Conservation (phyloP, 306 rosid genomes). For the Abrus pulchellus region DNA sequence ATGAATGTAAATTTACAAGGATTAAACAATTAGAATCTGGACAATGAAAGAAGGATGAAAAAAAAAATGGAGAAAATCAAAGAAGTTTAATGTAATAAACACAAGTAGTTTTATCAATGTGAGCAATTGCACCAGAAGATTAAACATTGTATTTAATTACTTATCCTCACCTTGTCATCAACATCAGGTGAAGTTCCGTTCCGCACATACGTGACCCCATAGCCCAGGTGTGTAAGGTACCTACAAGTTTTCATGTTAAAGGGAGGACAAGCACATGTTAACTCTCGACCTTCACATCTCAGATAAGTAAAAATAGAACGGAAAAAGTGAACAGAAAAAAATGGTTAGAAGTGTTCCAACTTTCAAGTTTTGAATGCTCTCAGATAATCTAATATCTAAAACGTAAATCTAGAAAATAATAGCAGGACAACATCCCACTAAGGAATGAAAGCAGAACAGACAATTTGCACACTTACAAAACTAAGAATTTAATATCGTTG, state of each 20-base stretch:
- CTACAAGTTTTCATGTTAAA: constrained; percentile 57
- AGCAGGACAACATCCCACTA: neutral
- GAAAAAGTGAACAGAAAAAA: neutral
- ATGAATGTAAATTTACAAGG: neutral
- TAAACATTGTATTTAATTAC: neutral
- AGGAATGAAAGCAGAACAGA: neutral
- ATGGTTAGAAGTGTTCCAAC: neutral
- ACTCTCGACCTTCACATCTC: constrained; percentile 1
- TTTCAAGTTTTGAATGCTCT: neutral
- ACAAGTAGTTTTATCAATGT: neutral
- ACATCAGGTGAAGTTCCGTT: constrained; percentile 99
- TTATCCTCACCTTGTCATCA: constrained; percentile 87
- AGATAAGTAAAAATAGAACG: neutral
- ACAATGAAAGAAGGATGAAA: neutral
- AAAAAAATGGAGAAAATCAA: neutral
- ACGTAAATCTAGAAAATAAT: constrained; percentile 10
- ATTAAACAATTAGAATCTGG: neutral
- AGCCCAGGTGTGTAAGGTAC: constrained; percentile 79
- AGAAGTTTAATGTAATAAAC: neutral
- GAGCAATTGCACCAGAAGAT: constrained; percentile 7
- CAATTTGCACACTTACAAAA: neutral
- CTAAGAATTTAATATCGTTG: no score
- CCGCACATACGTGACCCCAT: constrained; percentile 89
- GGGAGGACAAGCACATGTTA: constrained; percentile 20
- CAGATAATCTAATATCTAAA: constrained; percentile 4